Base-by-base conservation (phyloP, 78 protist species). In the Dictyostelium brefeldianum region DNA sequence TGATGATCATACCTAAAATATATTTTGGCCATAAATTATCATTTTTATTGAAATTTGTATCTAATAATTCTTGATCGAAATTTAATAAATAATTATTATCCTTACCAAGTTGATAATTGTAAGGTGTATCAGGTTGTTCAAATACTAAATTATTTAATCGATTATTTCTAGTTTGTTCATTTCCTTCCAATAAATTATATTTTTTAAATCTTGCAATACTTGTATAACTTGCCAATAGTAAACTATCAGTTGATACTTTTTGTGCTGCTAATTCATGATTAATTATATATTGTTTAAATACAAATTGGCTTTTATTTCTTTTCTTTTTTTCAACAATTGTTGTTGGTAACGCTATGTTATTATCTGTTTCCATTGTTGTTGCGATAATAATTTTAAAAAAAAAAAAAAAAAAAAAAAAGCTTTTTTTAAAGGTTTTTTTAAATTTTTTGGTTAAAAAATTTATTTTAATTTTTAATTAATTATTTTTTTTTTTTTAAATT, bases 1-100 rank as follows among this genome's bases (percentile, higher is more conserved):
- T n/a, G n/a, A n/a, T n/a, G n/a, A n/a, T n/a, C 10, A 4, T 80
- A 80, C 87, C 87, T 80, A 80, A 83, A n/a, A 83, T 83, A 83
- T 69, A 71, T 46, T 41, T 62, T 31, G 93, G 93, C 83, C 81
- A 87, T 25, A 5, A 10, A 12, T 67, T 41, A 14, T 8, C 56
- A 51, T 51, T 12, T 14, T 51, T 51, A 51, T 51, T 51, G 15
- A 14, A 14, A 64, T 59, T 5, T 8, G 20, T 67, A 5, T 51
- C 41, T 78, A 46, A 46, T 48, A 36, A 17, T 65, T 67, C 78
- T 64, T 64, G 18, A 29, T 54, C 83, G 18, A 29, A 22, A 50
- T 87, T 77, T 20, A 87, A 54, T 9, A 57, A 46, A 57, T 84
- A 43, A 56, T 74, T 20, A 53, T 67, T n/a, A 31, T 67, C 18